phyloP scores from a whole-genome alignment of 1,284 basidiomycete genomes.

The Inonotus obliquus region DNA sequence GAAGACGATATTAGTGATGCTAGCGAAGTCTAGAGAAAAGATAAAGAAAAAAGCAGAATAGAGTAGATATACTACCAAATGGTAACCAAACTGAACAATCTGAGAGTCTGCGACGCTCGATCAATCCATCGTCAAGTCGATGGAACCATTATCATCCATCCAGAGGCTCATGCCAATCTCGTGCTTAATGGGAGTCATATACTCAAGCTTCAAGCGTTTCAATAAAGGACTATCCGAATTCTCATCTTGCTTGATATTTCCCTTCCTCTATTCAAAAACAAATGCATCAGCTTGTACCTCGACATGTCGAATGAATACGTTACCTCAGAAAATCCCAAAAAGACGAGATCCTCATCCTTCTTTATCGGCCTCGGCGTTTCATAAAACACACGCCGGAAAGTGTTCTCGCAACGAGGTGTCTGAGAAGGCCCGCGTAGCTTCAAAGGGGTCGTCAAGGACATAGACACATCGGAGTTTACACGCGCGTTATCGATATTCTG shows the following conservation, averaged over 20 bases:
- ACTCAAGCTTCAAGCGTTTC: neutral
- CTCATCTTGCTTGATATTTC: neutral
- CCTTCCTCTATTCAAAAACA: neutral
- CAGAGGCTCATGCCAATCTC: neutral
- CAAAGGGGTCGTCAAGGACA: neutral
- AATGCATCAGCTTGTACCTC: neutral
- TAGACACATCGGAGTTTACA: neutral
- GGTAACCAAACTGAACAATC: too few species aligned
- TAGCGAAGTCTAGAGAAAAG: too few species aligned
- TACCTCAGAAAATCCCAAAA: neutral
- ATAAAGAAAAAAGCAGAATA: too few species aligned
- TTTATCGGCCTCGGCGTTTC: neutral
- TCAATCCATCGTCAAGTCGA: constrained; percentile 7
- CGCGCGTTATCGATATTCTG: neutral
- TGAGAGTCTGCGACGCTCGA: too few species aligned
- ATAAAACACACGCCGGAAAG: neutral
- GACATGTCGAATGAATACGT: neutral
- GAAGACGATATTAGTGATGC: too few species aligned
- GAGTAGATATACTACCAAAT: too few species aligned
- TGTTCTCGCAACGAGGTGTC: neutral
- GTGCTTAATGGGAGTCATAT: neutral
- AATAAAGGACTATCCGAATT: neutral
- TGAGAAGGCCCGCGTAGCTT: neutral
- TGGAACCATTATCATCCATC: neutral
- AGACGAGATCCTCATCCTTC: neutral